Conservation (phyloP, 805 yeast species). For the Wickerhamiella cacticola region DNA sequence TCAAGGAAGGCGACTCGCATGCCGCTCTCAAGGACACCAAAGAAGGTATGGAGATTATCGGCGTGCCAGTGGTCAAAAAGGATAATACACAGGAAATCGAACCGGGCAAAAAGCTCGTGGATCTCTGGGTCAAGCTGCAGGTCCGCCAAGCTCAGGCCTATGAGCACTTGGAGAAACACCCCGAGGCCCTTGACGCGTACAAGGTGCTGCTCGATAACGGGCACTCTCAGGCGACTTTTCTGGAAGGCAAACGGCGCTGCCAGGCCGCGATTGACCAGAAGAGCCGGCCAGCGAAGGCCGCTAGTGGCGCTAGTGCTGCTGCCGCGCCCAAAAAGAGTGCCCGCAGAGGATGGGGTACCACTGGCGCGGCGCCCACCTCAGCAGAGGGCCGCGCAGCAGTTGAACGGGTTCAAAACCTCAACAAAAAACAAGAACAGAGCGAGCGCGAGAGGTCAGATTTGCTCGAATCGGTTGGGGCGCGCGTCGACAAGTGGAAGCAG, state of each 20-base stretch:
- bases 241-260: constrained; percentile 81
- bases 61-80: constrained; percentile 27
- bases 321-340: constrained; percentile 10
- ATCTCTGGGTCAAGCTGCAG: constrained; percentile 62
- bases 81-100: constrained; percentile 34
- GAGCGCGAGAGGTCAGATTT: constrained; percentile 50
- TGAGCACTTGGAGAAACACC: constrained; percentile 64
- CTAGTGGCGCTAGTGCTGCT: background rate
- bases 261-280: constrained; percentile 39
- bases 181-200: constrained; percentile 52
- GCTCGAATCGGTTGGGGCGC: constrained; percentile 48
- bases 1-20: constrained; percentile 60
- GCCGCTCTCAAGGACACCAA: constrained; percentile 38
- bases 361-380: constrained; percentile 23
- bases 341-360: constrained; percentile 22
- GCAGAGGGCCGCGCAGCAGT: constrained; percentile 36
- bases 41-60: constrained; percentile 36
- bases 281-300: constrained; percentile 23
- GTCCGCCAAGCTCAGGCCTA: constrained; percentile 69
- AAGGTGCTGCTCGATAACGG: constrained; percentile 55
- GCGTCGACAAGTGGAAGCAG: constrained; percentile 48
- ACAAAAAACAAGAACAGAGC: constrained; percentile 34
- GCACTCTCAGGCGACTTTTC: constrained; percentile 43
- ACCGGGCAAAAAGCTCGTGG: constrained; percentile 44
- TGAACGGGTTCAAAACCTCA: constrained; percentile 39